Percentiles rank a stretch among this genome's conserved stretches.
These are phyloP conservation scores for Phytophthora palmivora DNA, from an alignment of 352 stramenopile species.

Conservation along the genomic window DNA sequence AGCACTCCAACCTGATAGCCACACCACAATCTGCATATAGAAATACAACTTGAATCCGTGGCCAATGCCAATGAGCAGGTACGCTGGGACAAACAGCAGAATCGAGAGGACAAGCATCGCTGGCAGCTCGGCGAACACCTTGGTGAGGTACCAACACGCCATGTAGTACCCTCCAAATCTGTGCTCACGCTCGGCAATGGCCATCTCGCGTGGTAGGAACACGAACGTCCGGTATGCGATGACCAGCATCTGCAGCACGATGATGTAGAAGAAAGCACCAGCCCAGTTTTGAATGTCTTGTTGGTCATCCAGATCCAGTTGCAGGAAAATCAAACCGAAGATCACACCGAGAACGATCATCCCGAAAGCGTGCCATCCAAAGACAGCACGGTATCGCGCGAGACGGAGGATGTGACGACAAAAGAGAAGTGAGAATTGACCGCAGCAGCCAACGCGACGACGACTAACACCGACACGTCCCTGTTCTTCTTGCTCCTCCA, in stretches of 20 bases:
- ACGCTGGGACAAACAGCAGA: conserved; percentile 48
- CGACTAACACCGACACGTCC: not conserved
- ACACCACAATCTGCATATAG: conserved; percentile 58
- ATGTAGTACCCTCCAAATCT: conserved; percentile 36
- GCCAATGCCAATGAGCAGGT: conserved; percentile 53
- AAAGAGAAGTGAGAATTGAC: conserved; percentile 50
- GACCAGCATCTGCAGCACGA: conserved; percentile 49
- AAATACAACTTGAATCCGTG: conserved; percentile 54
- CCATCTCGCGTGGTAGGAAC: conserved; percentile 40
- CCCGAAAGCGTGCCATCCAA: conserved; percentile 49
- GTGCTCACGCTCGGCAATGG: conserved; percentile 38
- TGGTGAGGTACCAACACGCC: conserved; percentile 43
- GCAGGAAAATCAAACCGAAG: conserved; percentile 56
- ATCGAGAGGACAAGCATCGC: conserved; percentile 48
- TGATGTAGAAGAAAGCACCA: conserved; percentile 54
- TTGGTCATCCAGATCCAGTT: conserved; percentile 45
- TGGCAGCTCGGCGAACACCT: conserved; percentile 45
- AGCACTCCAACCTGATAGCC: conserved; percentile 44
- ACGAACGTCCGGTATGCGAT: conserved; percentile 37
- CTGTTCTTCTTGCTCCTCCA: conserved; percentile 5
- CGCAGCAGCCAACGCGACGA: conserved; percentile 31
- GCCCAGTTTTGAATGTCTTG: conserved; percentile 53
- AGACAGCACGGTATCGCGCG: conserved; percentile 40
- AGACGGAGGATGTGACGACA: conserved; percentile 52
- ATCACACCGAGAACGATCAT: conserved; percentile 50